A percentile compares a stretch with the other conserved stretches of the same genome.
phyloP scores from a whole-genome alignment of 1,284 basidiomycete genomes.

The Apiotrichum gamsii region DNA sequence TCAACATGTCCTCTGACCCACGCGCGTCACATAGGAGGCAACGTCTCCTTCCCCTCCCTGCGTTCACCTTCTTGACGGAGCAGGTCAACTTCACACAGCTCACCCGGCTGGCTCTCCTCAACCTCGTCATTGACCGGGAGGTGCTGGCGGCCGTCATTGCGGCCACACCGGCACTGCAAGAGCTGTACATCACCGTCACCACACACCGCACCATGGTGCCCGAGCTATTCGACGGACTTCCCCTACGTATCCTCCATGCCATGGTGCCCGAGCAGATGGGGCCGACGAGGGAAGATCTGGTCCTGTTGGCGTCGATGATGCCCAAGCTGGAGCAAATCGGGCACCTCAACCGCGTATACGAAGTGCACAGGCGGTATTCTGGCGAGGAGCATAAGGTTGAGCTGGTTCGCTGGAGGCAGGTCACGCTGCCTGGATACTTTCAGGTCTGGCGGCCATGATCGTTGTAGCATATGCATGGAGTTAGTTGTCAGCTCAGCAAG shows the following conservation, averaged over 20 bases:
- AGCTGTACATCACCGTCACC: slow-evolving; percentile 31
- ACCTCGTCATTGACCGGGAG: slow-evolving; percentile 23
- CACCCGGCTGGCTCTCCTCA: slow-evolving; percentile 30
- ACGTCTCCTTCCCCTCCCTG: slow-evolving; percentile 15
- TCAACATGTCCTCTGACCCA: slow-evolving; percentile 25
- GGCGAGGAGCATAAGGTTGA: slow-evolving; percentile 26
- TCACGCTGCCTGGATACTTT: slow-evolving; percentile 40
- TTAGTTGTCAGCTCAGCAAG: no score
- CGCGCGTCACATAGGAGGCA: neutral
- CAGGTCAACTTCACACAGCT: slow-evolving; percentile 21
- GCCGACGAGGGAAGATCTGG: slow-evolving; percentile 26
- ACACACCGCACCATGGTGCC: slow-evolving; percentile 11
- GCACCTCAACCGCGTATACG: slow-evolving; percentile 39
- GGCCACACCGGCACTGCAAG: slow-evolving; percentile 19
- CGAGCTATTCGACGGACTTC: neutral
- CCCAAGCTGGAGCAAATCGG: slow-evolving; percentile 37
- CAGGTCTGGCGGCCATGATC: slow-evolving; percentile 43
- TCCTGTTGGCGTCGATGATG: slow-evolving; percentile 21
- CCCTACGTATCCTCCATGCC: slow-evolving; percentile 32
- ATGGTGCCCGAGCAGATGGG: slow-evolving; percentile 29
- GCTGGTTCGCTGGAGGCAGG: slow-evolving; percentile 30
- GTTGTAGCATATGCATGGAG: no score
- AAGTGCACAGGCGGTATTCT: slow-evolving; percentile 31
- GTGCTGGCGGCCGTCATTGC: slow-evolving; percentile 16
- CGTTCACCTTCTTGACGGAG: slow-evolving; percentile 10